phyloP scores from a whole-genome alignment of 305 asterid species.

The Fraxinus floribunda region DNA sequence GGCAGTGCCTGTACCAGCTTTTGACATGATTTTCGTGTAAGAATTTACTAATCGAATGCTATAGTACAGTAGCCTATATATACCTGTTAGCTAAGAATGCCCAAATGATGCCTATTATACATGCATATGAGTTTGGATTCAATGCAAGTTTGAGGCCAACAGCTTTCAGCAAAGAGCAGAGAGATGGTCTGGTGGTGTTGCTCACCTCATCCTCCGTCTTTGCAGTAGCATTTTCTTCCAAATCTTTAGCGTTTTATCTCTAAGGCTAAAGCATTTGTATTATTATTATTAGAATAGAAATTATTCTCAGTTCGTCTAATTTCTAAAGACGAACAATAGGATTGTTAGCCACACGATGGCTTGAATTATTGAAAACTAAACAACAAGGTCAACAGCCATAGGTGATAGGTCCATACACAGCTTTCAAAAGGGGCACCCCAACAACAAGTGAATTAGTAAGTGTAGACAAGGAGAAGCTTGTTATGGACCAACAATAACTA shows the following conservation, averaged over 20 bases:
- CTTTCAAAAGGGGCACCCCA: slow-evolving; percentile 53
- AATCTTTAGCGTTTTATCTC: slow-evolving; percentile 11
- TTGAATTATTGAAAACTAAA: slow-evolving; percentile 53
- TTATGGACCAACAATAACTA: slow-evolving; percentile 49
- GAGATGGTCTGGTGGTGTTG: slow-evolving; percentile 16
- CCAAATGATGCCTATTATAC: slow-evolving; percentile 54
- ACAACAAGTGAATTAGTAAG: slow-evolving; percentile 55
- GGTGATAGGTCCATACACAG: slow-evolving; percentile 68
- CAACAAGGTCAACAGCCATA: slow-evolving; percentile 45
- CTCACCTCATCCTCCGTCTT: background rate
- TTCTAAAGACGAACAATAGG: slow-evolving; percentile 46
- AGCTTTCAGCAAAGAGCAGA: slow-evolving; percentile 36
- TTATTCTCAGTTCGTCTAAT: slow-evolving; percentile 31
- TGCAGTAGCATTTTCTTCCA: slow-evolving; percentile 12
- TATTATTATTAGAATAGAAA: background rate
- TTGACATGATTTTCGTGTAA: slow-evolving; percentile 40
- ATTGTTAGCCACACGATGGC: slow-evolving; percentile 53
- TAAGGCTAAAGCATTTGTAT: background rate
- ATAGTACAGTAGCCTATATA: too few relatives aligned
- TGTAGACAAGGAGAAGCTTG: slow-evolving; percentile 52
- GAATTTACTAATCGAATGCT: too few relatives aligned
- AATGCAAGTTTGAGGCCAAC: slow-evolving; percentile 47
- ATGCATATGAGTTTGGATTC: slow-evolving; percentile 60
- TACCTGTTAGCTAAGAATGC: slow-evolving; percentile 56
- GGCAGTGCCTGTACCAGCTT: slow-evolving; percentile 62